phyloP scores from a whole-genome alignment of 352 stramenopile genomes.

The Nothophytophthora sp. region DNA sequence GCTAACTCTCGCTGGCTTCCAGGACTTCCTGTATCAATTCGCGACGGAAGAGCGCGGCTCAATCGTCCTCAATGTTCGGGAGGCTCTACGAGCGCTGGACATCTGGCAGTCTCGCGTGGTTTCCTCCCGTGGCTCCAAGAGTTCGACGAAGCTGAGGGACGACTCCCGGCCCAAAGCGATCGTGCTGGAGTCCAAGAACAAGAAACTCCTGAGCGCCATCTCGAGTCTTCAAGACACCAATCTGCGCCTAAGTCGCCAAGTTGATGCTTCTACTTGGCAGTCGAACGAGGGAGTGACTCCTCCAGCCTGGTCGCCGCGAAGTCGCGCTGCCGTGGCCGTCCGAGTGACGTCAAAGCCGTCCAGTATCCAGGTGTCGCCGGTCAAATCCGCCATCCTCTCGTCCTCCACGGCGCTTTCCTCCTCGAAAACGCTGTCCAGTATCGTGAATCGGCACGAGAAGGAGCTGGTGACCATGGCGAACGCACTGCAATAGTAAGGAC shows the following conservation, averaged over 20 bases:
- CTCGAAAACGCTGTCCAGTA: background rate
- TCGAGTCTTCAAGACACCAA: conserved; percentile 46
- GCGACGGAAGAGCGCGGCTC: conserved; percentile 33
- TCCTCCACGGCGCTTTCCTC: no score
- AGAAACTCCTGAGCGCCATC: conserved; percentile 42
- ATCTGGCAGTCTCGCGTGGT: conserved; percentile 42
- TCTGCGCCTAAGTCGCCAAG: conserved; percentile 39
- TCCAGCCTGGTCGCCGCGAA: conserved; percentile 7
- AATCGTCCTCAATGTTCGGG: conserved; percentile 56
- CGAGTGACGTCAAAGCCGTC: background rate
- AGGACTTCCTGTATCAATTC: conserved; percentile 60
- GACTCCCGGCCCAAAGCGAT: conserved; percentile 20
- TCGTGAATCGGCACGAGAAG: conserved; percentile 45
- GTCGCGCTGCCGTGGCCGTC: no score
- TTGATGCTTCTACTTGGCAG: conserved; percentile 11
- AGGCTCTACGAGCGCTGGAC: conserved; percentile 53
- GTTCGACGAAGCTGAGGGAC: conserved; percentile 1
- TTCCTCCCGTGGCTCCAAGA: background rate
- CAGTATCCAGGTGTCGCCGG: conserved; percentile 7
- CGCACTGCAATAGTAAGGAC: conserved; percentile 51
- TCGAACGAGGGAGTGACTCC: background rate
- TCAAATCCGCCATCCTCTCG: no score
- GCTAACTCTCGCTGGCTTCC: no score
- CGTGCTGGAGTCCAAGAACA: conserved; percentile 43
- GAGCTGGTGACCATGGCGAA: conserved; percentile 50